These are phyloP conservation scores for Annulohypoxylon truncatum DNA, from an alignment of 2,329 filamentous ascomycete genomes.

Conservation along the genomic window DNA sequence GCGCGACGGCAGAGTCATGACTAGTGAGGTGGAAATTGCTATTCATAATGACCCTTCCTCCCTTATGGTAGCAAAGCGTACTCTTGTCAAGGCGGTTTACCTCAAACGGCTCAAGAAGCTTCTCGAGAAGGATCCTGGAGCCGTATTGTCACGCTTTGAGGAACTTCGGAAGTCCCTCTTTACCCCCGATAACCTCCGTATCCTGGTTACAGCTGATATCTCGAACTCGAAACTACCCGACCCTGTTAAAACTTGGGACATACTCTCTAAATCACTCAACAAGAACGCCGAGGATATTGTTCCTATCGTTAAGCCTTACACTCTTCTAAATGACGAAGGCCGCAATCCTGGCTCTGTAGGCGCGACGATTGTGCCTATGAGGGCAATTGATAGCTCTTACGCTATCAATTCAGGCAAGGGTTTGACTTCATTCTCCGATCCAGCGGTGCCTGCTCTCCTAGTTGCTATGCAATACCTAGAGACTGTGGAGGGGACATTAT, in stretches of 20 bases:
- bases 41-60: slow-evolving; percentile 84
- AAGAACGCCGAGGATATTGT: slow-evolving; percentile 64
- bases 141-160: slow-evolving; percentile 82
- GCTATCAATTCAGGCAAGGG: slow-evolving; percentile 80
- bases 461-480: slow-evolving; percentile 93
- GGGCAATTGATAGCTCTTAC: slow-evolving; percentile 92
- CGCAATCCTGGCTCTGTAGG: slow-evolving; percentile 78
- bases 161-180: slow-evolving; percentile 80
- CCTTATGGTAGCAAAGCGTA: slow-evolving; percentile 79
- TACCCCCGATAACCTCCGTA: slow-evolving; percentile 84
- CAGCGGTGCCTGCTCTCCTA: slow-evolving; percentile 82
- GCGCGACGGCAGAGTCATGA: slow-evolving; percentile 80
- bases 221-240: slow-evolving; percentile 71
- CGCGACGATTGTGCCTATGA: slow-evolving; percentile 87
- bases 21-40: slow-evolving; percentile 75
- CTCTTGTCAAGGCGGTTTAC: slow-evolving; percentile 87
- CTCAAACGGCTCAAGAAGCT: slow-evolving; percentile 86
- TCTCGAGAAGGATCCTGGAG: slow-evolving; percentile 78
- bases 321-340: slow-evolving; percentile 81
- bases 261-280: slow-evolving; percentile 66
- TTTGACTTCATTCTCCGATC: slow-evolving; percentile 79
- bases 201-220: slow-evolving; percentile 86
- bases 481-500: slow-evolving; percentile 91
- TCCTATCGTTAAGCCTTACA: slow-evolving; percentile 76
- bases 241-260: slow-evolving; percentile 83